Evolutionary conservation across 176 grass and related monocot species (phyloP).

Genomic region (Aegilops speltoides): DNA sequence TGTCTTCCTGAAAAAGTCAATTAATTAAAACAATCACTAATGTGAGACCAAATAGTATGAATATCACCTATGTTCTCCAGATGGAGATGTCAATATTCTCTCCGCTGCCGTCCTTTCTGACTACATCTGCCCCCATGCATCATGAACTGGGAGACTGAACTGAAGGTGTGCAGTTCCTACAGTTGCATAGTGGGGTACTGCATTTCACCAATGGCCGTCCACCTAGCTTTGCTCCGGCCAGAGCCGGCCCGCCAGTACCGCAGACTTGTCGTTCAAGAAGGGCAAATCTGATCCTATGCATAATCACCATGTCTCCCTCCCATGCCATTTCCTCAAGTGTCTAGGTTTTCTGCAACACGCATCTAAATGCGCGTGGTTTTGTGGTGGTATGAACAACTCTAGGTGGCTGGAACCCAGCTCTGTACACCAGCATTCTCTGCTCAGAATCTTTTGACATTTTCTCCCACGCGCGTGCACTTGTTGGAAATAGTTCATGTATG

Average conservation of each 20-base stretch:
- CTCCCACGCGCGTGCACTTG: too few relatives aligned
- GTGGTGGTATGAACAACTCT: neutral
- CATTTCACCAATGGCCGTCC: slow-evolving; percentile 20
- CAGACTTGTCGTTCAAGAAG: slow-evolving; percentile 18
- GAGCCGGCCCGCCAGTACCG: neutral
- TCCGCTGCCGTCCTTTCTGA: neutral
- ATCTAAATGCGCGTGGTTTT: neutral
- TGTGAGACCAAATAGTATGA: neutral
- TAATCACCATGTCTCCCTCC: neutral
- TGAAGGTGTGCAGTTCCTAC: slow-evolving; percentile 10
- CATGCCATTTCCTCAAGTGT: neutral
- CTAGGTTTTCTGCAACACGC: neutral
- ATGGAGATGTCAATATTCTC: neutral
- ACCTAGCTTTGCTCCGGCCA: neutral
- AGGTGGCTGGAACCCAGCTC: neutral
- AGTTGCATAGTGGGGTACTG: slow-evolving; percentile 20
- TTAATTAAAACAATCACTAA: neutral
- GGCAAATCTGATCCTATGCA: neutral
- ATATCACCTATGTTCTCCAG: neutral
- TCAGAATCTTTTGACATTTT: neutral
- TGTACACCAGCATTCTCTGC: neutral
- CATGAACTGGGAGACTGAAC: slow-evolving; percentile 29
- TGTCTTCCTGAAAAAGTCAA: neutral
- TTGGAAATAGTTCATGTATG: neutral
- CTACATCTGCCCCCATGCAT: slow-evolving; percentile 11